A percentile compares a stretch with the other conserved stretches of the same genome.
Evolutionary conservation across 2,329 filamentous ascomycete genomes (phyloP).

Genomic region (Dactylellina parvicollis): DNA sequence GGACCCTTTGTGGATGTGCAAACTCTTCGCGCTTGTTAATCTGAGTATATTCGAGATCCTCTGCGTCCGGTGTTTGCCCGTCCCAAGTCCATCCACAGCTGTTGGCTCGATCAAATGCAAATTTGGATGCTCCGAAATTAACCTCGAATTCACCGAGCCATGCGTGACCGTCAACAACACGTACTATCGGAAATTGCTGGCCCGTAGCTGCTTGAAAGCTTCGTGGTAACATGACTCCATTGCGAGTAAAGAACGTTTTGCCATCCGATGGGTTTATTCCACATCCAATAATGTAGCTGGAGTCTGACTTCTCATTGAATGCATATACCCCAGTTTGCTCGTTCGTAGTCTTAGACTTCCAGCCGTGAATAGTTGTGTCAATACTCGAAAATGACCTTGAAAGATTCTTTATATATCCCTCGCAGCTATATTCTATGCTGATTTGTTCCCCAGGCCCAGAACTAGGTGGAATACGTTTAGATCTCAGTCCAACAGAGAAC

Average conservation of each 20-base stretch:
- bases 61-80: background rate
- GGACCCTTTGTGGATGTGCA: too few species aligned
- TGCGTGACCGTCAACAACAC: background rate
- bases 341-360: background rate
- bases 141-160: background rate
- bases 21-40: too few species aligned
- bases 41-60: background rate
- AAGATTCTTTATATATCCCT: background rate
- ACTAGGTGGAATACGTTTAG: background rate
- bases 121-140: constrained; percentile 12
- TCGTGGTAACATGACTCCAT: constrained; percentile 3
- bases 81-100: background rate
- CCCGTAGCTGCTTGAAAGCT: background rate
- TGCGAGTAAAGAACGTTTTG: constrained; percentile 22
- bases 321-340: background rate
- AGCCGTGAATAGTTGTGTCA: background rate
- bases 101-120: constrained; percentile 2
- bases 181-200: background rate
- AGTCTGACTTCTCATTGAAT: background rate
- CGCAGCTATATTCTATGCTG: constrained; percentile 1
- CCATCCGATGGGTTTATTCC: constrained; percentile 1
- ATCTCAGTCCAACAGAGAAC: constrained; percentile 9
- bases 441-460: background rate
- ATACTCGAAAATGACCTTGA: background rate
- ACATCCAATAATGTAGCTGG: constrained; percentile 9